Conservation (phyloP, 306 rosid species). For the Ceratonia siliqua region DNA sequence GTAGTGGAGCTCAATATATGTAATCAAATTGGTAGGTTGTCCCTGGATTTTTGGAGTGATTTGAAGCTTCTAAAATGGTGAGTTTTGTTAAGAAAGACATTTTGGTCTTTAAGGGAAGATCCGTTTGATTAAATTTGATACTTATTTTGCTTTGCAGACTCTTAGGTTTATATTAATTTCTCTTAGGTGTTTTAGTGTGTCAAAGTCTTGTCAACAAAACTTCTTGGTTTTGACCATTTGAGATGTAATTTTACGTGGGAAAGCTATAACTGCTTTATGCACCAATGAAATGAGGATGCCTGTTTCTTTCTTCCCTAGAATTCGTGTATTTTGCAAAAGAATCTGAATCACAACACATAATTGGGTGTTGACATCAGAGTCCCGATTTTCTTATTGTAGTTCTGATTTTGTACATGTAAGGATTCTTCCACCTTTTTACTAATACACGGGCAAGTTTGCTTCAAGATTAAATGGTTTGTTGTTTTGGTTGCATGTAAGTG, state of each 20-base stretch:
- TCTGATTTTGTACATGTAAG: not conserved
- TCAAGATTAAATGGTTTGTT: not conserved
- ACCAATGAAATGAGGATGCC: not conserved
- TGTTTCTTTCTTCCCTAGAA: not conserved
- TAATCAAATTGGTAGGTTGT: slow-evolving; percentile 16
- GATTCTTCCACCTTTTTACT: too few species aligned
- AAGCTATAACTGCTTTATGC: not conserved
- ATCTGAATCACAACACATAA: not conserved
- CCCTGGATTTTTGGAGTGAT: slow-evolving; percentile 21
- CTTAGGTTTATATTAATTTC: slow-evolving; percentile 4
- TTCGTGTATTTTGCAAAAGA: not conserved
- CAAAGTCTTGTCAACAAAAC: not conserved
- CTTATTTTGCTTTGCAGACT: slow-evolving; percentile 7
- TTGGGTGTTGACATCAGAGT: not conserved
- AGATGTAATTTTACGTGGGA: slow-evolving; percentile 14
- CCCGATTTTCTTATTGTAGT: not conserved
- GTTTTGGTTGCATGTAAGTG: not conserved
- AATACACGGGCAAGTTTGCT: slow-evolving; percentile 25
- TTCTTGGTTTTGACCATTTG: slow-evolving; percentile 7
- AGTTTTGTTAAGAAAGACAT: not conserved
- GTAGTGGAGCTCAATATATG: not conserved
- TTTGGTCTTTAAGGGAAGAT: slow-evolving; percentile 17
- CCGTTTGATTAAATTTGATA: slow-evolving; percentile 10
- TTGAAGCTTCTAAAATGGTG: slow-evolving; percentile 7
- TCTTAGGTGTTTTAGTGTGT: not conserved